Conservation (phyloP, 805 yeast species). For the Wickerhamiella musiphila region DNA sequence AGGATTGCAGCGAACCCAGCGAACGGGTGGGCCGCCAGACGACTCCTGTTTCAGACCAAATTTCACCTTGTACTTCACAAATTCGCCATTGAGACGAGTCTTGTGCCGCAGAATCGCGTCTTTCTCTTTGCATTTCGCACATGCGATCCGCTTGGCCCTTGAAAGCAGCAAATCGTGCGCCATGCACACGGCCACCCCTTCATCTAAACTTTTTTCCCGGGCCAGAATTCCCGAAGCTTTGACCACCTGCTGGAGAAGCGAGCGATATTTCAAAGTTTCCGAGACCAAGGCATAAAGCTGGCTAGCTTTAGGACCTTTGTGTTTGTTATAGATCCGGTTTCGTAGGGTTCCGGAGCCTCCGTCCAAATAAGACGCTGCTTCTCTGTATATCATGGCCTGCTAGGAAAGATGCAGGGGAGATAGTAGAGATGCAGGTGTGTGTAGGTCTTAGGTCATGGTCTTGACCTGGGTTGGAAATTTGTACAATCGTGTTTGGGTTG, state of each 20-base stretch:
- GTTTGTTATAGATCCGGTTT: constrained; percentile 25
- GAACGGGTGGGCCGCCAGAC: constrained; percentile 24
- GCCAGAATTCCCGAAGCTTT: constrained; percentile 49
- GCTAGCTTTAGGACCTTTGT: constrained; percentile 47
- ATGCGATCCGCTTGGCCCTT: constrained; percentile 63
- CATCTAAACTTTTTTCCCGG: constrained; percentile 30
- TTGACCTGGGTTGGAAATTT: too few relatives aligned
- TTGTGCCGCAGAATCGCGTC: constrained; percentile 63
- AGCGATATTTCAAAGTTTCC: constrained; percentile 58
- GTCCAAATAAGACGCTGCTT: constrained; percentile 15
- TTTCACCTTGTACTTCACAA: constrained; percentile 58
- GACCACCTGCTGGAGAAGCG: constrained; percentile 44
- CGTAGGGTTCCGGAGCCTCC: constrained; percentile 16
- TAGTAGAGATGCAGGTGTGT: too few relatives aligned
- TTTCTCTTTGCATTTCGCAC: constrained; percentile 76
- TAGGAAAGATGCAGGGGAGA: too few relatives aligned
- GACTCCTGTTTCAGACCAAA: constrained; percentile 23
- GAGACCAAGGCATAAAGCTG: constrained; percentile 73
- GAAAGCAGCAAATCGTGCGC: constrained; percentile 71
- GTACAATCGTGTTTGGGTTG: too few relatives aligned
- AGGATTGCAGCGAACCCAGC: constrained; percentile 40
- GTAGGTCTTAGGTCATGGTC: too few relatives aligned
- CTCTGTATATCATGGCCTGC: constrained; percentile 17
- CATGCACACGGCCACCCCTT: constrained; percentile 40
- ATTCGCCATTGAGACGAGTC: constrained; percentile 67